Percentiles rank a stretch among this genome's conserved stretches.
These are phyloP conservation scores for Candida easanensis DNA, from an alignment of 805 yeast genomes.

Conservation along the genomic window DNA sequence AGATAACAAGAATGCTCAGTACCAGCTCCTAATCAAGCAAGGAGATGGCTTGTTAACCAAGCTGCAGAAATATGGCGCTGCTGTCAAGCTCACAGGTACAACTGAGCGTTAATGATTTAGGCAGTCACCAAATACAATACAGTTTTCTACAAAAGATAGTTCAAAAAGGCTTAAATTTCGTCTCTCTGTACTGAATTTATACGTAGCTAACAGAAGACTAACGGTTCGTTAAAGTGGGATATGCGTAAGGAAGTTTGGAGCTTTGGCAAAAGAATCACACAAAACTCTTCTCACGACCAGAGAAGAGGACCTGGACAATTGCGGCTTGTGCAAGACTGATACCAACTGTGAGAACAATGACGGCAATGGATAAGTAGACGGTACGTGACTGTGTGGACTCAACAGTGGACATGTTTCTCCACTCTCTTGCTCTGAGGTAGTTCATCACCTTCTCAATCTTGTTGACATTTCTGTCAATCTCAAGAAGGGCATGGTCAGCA, in stretches of 20 bases:
- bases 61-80: constrained; percentile 95
- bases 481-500: constrained; percentile 52
- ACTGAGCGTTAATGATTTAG: constrained; percentile 54
- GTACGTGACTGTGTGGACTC: constrained; percentile 74
- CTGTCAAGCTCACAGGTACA: constrained; percentile 92
- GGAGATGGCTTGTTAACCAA: constrained; percentile 93
- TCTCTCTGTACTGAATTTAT: no score
- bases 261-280: constrained; percentile 27
- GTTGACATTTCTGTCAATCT: constrained; percentile 57
- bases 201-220: no score
- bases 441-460: constrained; percentile 62
- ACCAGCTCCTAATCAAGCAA: constrained; percentile 81
- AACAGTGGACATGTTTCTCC: constrained; percentile 93
- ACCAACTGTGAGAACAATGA: constrained; percentile 70
- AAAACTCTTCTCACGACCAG: constrained; percentile 40
- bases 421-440: constrained; percentile 92
- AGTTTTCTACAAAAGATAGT: neutral
- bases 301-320: constrained; percentile 81
- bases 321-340: constrained; percentile 76
- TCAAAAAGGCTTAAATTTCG: no score
- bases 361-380: constrained; percentile 70
- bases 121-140: neutral
- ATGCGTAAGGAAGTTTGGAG: no score
- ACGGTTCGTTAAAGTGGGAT: neutral
- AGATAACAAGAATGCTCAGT: constrained; percentile 93